phyloP scores from a whole-genome alignment of 2,329 filamentous ascomycete species.

The Aspergillus sp. region DNA sequence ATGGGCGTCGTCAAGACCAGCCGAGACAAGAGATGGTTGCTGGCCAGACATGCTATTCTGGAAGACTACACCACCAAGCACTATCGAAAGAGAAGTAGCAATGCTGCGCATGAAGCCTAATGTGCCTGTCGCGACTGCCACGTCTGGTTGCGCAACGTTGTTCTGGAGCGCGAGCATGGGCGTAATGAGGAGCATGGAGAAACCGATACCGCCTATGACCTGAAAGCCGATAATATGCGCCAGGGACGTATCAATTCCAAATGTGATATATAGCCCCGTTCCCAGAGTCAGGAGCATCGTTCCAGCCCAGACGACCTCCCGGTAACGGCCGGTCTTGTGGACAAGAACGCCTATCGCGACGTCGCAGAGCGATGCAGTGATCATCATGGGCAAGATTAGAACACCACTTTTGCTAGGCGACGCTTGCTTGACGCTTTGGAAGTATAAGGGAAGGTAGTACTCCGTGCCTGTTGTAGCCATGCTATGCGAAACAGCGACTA shows the following conservation, averaged over 20 bases:
- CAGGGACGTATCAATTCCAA: conserved; percentile 21
- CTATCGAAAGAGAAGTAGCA: conserved; percentile 66
- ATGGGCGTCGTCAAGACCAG: not conserved
- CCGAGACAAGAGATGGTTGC: not conserved
- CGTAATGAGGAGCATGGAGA: conserved; percentile 55
- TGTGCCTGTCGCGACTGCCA: conserved; percentile 53
- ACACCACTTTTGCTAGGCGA: conserved; percentile 56
- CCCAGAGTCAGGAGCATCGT: conserved; percentile 44
- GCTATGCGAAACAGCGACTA: conserved; percentile 50
- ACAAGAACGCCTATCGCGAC: conserved; percentile 49
- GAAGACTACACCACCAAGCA: conserved; percentile 70
- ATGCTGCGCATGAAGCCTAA: conserved; percentile 63
- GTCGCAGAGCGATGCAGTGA: conserved; percentile 43
- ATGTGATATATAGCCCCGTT: conserved; percentile 46
- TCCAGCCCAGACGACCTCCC: conserved; percentile 47
- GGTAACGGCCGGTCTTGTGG: conserved; percentile 49
- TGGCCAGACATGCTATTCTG: not conserved
- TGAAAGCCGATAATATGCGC: not conserved
- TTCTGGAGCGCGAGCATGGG: conserved; percentile 60
- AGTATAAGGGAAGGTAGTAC: conserved; percentile 74
- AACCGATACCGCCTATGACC: conserved; percentile 42
- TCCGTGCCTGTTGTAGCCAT: not conserved
- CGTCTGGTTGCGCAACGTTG: conserved; percentile 49
- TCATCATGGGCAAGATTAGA: conserved; percentile 61
- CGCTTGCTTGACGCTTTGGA: conserved; percentile 65